Evolutionary conservation across 2,329 filamentous ascomycete genomes (phyloP).

Genomic region (Gyromitra esculenta): DNA sequence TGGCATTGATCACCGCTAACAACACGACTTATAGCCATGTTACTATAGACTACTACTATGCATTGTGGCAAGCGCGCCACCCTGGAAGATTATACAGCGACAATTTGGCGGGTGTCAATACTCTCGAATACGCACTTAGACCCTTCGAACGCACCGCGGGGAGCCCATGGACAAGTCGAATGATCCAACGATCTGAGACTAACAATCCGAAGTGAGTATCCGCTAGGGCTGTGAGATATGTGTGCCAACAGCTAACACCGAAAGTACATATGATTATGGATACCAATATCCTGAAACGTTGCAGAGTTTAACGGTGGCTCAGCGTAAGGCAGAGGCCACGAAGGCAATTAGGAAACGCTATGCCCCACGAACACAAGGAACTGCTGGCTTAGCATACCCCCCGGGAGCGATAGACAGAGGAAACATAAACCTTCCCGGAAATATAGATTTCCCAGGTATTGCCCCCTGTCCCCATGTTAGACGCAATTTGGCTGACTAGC

Average conservation of each 20-base stretch:
- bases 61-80: conserved; percentile 30
- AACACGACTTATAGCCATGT: neutral
- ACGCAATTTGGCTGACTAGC: neutral
- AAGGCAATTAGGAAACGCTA: neutral
- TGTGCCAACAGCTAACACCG: neutral
- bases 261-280: conserved; percentile 17
- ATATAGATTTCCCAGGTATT: conserved; percentile 14
- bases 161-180: conserved; percentile 21
- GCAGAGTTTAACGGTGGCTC: neutral
- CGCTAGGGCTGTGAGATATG: too few species aligned
- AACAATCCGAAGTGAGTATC: conserved; percentile 9
- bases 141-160: conserved; percentile 9
- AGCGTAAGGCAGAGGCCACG: neutral
- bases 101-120: neutral
- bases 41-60: conserved; percentile 31
- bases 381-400: too few species aligned
- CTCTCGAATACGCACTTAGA: neutral
- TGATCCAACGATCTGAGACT: conserved; percentile 15
- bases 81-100: neutral
- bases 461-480: conserved; percentile 1
- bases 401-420: too few species aligned
- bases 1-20: conserved; percentile 5
- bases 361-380: neutral
- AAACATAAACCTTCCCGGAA: neutral
- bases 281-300: conserved; percentile 22